Evolutionary conservation across 179 eudicot genomes (phyloP).

Genomic region (Pouteria campechiana): DNA sequence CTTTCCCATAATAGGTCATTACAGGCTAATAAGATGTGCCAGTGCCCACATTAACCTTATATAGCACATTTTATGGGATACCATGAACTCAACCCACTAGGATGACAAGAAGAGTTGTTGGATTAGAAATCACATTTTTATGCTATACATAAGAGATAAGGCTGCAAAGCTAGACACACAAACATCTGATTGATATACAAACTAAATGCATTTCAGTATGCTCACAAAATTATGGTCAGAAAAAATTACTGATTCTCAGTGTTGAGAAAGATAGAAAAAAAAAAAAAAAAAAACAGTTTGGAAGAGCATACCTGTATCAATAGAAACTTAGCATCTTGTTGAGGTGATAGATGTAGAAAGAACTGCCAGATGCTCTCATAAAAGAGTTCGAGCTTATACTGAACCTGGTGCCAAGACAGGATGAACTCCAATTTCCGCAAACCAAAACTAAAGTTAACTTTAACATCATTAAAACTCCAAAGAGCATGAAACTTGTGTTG

Average conservation of each 20-base stretch:
- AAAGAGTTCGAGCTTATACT: conserved; percentile 68
- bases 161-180: too few relatives aligned
- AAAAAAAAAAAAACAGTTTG: not conserved
- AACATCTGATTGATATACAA: too few relatives aligned
- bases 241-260: too few relatives aligned
- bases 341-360: conserved; percentile 36
- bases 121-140: too few relatives aligned
- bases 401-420: conserved; percentile 7
- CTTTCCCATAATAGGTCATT: too few relatives aligned
- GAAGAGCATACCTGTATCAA: conserved; percentile 57
- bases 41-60: too few relatives aligned
- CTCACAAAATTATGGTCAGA: not conserved
- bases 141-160: too few relatives aligned
- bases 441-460: conserved; percentile 49
- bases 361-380: conserved; percentile 79
- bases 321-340: conserved; percentile 31
- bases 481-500: conserved; percentile 41
- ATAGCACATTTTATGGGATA: too few relatives aligned
- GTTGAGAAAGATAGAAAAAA: not conserved
- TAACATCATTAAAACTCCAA: conserved; percentile 27
- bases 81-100: too few relatives aligned
- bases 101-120: too few relatives aligned
- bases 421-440: conserved; percentile 46
- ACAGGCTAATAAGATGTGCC: too few relatives aligned
- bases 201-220: not conserved